Base-by-base conservation (phyloP, 1,284 basidiomycete genomes). In the Sporisorium exsertum region DNA sequence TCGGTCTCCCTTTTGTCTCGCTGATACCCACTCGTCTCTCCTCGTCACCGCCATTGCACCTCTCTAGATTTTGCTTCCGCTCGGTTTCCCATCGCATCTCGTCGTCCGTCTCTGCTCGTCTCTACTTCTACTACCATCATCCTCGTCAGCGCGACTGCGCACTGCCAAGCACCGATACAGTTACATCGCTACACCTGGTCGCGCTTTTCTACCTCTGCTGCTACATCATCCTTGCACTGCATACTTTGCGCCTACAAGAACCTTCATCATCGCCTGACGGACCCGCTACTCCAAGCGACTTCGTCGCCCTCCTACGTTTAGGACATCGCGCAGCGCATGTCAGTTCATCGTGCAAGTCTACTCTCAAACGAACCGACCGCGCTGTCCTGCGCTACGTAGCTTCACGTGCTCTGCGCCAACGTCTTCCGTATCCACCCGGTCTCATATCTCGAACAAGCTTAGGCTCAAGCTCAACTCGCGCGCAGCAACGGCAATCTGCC, bases 401-500 rank as follows among this genome's bases (percentile, higher is more conserved):
- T 49, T 29, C 47, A 29, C 16, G 16, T 10, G 27, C 47, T n/a
- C 37, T 40, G 37, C n/a, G n/a, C 35, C 35, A 40, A n/a, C 16
- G 12, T 5, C 47, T 27, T 29, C 15, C 47, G n/a, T 45, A 45
- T 22, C 9, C 13, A 32, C 29, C 37, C 52, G 52, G 24, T 6
- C 26, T 54, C 18, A 35, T 35, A 51, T 43, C 15, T 37, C 12
- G 22, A 2, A 18, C 32, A 42, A 20, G 42, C 9, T 57, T 52
- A 63, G 42, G 32, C 61, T 63, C 47, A 55, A 43, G 22, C 29
- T 37, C 49, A 18, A 45, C 29, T 26, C 46, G 61, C 47, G 61
- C 47, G 20, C 53, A 45, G 24, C 47, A 24, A 52, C 61, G 54
- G 54, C 47, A 45, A 12, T 26, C 27, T 26, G 32, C 20, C 29